Base-by-base conservation (phyloP, 108 stramenopile species). In the Nitzschia sp. region DNA sequence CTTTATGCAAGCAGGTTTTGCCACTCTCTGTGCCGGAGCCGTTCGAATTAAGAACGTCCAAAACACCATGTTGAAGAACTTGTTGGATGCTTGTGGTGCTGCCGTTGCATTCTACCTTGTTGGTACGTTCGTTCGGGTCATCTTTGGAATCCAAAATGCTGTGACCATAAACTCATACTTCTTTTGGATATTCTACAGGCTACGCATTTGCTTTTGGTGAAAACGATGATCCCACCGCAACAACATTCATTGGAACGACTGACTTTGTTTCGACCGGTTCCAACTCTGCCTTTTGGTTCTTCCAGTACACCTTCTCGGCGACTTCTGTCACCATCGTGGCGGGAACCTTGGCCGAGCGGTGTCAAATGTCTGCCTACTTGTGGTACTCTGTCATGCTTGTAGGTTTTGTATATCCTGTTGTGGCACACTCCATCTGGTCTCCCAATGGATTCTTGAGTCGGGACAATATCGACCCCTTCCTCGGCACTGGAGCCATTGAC, bases 311-410 rank as follows among this genome's bases (percentile, higher is more conserved):
- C 22, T 95, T 94, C 63, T 80, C 88, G 15, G 93, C 96, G 11
- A 90, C 91, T 1, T 66, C 88, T 9, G 90, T 88, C 3, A 94
- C 92, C 19, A 96, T 97, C 69, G 95, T 97, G 6, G 93, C 95
- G 0, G 97, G 96, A n/a, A 86, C 94, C 15, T 63, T 97, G 22
- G 96, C 96, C n/a, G 96, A 95, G 69, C 83, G 97, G n/a, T 93
- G 93, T 61, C 80, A 91, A 59, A 94, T 96, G 86, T 42, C 71
- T 9, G 91, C 94, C 8, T 96, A 96, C 71, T 58, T 96, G 29
- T 85, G 78, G 40, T 93, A 95, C 71, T 83, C 88, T 8, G 37
- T 88, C 38, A 43, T 79, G 21, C 58, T 96, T n/a, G 88, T 91
- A 8, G 89, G 81, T 10, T 90, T 93, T 68, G 80, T 95, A 40